A percentile compares a stretch with the other conserved stretches of the same genome.
phyloP scores from a whole-genome alignment of 139 green algal genomes.

The Auxenochlorella pyrenoidosa region DNA sequence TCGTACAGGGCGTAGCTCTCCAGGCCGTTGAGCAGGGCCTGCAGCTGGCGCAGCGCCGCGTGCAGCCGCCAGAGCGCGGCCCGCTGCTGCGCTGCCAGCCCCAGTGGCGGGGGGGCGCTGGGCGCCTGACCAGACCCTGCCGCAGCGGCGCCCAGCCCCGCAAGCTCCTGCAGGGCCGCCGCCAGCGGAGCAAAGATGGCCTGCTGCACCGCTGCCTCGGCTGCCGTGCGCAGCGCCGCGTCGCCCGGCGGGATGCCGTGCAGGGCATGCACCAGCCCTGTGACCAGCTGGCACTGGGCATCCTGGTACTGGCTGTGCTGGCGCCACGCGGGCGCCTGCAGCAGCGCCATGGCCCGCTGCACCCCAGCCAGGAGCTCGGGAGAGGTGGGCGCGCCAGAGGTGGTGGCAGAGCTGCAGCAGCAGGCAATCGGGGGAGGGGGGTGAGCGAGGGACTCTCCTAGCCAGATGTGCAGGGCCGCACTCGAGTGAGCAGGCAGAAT shows the following conservation, averaged over 20 bases:
- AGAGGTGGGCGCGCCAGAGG: background rate
- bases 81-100: background rate
- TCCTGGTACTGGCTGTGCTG: background rate
- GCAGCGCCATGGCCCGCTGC: constrained; percentile 18
- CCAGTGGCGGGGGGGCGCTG: background rate
- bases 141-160: background rate
- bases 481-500: too few species aligned
- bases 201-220: constrained; percentile 4
- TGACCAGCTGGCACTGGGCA: constrained; percentile 10
- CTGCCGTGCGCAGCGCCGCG: background rate
- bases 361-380: background rate
- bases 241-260: constrained; percentile 3
- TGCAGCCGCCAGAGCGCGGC: constrained; percentile 17
- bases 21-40: constrained; percentile 37
- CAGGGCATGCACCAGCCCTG: constrained; percentile 27
- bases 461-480: background rate
- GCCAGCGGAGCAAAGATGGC: background rate
- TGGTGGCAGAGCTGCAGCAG: background rate
- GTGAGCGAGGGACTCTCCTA: too few species aligned
- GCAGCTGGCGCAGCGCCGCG: constrained; percentile 7
- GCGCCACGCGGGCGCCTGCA: background rate
- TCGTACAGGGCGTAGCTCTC: constrained; percentile 20
- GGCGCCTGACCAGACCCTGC: background rate
- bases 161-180: background rate
- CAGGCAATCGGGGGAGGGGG: background rate